Conservation (phyloP, 257 asterid species). For the Striga asiatica region DNA sequence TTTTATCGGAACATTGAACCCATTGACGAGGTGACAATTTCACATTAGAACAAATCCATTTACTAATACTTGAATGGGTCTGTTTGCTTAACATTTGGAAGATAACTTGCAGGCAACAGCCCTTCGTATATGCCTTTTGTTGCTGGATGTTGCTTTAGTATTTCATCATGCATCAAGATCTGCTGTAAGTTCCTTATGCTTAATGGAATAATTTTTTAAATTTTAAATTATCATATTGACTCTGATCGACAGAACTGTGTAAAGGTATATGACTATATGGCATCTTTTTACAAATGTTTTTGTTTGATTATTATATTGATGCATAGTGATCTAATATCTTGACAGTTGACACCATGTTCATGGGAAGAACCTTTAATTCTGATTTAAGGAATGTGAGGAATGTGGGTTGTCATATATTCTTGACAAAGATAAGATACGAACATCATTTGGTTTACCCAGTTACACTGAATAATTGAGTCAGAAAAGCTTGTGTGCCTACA, state of each 20-base stretch:
- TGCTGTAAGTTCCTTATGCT: conserved; percentile 48
- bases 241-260: background rate
- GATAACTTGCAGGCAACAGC: conserved; percentile 65
- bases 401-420: background rate
- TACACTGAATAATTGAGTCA: conserved; percentile 3
- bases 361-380: background rate
- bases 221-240: conserved; percentile 1
- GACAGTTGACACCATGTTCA: background rate
- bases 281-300: background rate
- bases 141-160: conserved; percentile 79
- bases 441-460: background rate
- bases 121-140: conserved; percentile 69
- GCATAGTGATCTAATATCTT: background rate
- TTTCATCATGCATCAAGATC: conserved; percentile 57
- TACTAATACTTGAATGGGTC: conserved; percentile 2
- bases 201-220: background rate
- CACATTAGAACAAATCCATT: background rate
- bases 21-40: conserved; percentile 62
- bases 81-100: conserved; percentile 15
- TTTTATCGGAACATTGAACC: conserved; percentile 82
- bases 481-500: background rate
- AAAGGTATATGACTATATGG: background rate
- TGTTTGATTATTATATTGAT: background rate
- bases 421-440: background rate
- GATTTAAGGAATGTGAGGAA: conserved; percentile 2